Base-by-base conservation (phyloP, 108 stramenopile genomes). In the Fragilaria crotonensis region DNA sequence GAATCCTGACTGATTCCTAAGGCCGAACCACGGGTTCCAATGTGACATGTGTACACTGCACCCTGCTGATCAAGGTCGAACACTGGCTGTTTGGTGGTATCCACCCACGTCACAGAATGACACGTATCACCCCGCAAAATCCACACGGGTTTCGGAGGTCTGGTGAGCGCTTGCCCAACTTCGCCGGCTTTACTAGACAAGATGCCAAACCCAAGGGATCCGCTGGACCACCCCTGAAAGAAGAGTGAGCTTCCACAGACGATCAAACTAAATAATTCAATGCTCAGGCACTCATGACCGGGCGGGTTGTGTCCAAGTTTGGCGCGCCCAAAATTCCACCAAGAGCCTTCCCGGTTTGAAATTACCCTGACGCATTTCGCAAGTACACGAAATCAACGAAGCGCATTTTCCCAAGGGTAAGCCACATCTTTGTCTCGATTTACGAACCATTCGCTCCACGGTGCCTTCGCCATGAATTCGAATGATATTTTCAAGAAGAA, bases 401-500 rank as follows among this genome's bases (percentile, higher is more conserved):
- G 23, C 9, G 27, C 29, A 20, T 21, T 20, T 41, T 30, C 17
- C 7, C 5, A 1, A 11, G 14, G 11, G 7, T 11, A 41, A 14
- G 7, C 36, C 36, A 41, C 36, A 41, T 41, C 14, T 41, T 30
- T 18, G 14, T 52, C 33, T 20, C 5, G 20, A 47, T n/a, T 45
- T 22, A 18, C 14, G 52, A 20, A 70, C 33, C 60, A 77, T 57
- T 3, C 67, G 60, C 31, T 44, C 32, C 5, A 77, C 59, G 30
- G 63, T 62, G 0, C 52, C 48, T 46, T 57, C 56, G 25, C 90
- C 84, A 54, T 87, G 83, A 66, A 85, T 84, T 32, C 76, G 64
- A 41, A 81, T 25, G 59, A 92, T 72, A 0, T 80, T 83, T 54
- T 92, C 90, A 48, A 92, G 66, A 25, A 92, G 72, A 20, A 92